Percentiles rank a stretch among this genome's conserved stretches.
phyloP scores from a whole-genome alignment of 257 asterid genomes.

The Solanum dulcamara region DNA sequence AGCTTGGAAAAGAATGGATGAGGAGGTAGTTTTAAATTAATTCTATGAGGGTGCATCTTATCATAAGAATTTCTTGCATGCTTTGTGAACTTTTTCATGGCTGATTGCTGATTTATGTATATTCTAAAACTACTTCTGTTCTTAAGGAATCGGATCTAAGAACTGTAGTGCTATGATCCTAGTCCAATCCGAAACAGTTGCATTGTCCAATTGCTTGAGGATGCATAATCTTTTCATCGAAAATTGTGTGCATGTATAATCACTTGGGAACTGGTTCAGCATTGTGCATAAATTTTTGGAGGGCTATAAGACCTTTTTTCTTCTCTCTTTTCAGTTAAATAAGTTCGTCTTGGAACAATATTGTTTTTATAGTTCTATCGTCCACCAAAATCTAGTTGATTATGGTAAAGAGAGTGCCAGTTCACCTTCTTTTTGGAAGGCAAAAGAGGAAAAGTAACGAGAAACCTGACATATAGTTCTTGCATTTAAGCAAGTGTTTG shows the following conservation, averaged over 20 bases:
- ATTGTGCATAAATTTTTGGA: not conserved
- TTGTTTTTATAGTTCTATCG: not conserved
- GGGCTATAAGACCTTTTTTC: not conserved
- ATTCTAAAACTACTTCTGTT: not conserved
- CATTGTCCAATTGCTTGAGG: not conserved
- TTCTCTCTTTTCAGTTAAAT: not conserved
- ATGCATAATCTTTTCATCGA: not conserved
- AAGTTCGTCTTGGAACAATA: not conserved
- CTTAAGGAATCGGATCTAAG: not conserved
- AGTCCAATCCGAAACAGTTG: not conserved
- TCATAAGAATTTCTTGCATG: not conserved
- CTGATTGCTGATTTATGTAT: not conserved
- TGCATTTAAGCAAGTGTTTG: not conserved
- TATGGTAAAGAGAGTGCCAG: not conserved
- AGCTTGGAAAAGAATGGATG: conserved; percentile 69
- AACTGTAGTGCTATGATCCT: not conserved
- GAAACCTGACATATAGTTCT: not conserved
- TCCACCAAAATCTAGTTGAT: not conserved
- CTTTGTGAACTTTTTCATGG: not conserved
- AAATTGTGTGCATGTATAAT: not conserved
- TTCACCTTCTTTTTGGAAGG: not conserved
- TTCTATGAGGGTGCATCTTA: not conserved
- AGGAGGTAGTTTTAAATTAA: conserved; percentile 40
- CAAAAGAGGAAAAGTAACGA: not conserved
- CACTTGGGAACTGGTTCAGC: not conserved